A percentile compares a stretch with the other conserved stretches of the same genome.
Conservation (phyloP, 805 yeast species). For the Wickerhamomyces xylosicus region DNA sequence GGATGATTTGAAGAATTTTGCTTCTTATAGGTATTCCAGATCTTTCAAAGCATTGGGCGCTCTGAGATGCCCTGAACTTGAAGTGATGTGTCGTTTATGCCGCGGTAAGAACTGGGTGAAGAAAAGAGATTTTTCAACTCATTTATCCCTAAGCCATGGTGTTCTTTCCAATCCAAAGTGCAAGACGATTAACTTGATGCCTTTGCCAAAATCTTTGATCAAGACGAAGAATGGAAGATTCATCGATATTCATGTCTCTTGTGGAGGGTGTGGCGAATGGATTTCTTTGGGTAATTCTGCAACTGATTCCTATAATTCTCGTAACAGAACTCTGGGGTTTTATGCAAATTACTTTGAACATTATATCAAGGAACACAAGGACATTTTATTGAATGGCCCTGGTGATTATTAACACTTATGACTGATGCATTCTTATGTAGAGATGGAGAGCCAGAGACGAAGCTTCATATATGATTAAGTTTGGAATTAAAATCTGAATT, state of each 20-base stretch:
- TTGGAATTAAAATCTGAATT: no score
- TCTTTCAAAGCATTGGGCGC: not conserved
- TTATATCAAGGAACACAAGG: conserved; percentile 9
- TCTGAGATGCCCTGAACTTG: conserved; percentile 1
- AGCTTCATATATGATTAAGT: no score
- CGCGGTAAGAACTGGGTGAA: conserved; percentile 17
- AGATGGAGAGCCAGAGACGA: no score
- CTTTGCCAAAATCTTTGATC: conserved; percentile 12
- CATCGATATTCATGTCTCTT: conserved; percentile 9
- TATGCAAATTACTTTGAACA: conserved; percentile 16
- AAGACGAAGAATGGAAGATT: conserved; percentile 4
- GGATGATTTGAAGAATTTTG: conserved; percentile 1
- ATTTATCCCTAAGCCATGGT: conserved; percentile 19
- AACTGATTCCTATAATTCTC: not conserved
- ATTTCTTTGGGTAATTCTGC: conserved; percentile 10
- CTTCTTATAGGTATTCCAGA: conserved; percentile 8
- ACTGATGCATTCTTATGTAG: no score
- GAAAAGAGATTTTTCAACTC: conserved; percentile 7
- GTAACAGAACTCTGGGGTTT: conserved; percentile 10
- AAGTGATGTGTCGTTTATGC: conserved; percentile 18
- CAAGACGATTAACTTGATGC: conserved; percentile 5
- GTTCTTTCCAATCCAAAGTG: conserved; percentile 5
- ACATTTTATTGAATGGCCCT: not conserved
- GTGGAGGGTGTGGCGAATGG: conserved; percentile 15
- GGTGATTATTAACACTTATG: no score